Conservation (phyloP, 2,329 filamentous ascomycete species). For the Apiospora aurea region DNA sequence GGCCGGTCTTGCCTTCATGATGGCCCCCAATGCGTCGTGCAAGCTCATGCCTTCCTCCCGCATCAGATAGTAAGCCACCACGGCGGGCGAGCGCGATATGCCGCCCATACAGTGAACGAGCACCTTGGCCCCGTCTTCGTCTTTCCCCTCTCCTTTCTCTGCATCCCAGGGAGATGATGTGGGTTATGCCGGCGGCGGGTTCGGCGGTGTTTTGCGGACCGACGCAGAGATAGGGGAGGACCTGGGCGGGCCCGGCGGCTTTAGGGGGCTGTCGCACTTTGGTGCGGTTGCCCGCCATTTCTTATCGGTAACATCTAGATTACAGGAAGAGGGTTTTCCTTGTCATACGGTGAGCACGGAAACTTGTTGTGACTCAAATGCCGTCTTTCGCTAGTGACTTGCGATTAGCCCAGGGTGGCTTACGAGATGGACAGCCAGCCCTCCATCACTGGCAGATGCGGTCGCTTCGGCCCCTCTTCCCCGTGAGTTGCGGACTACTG, state of each 20-base stretch:
- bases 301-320: no score
- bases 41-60: conserved; percentile 20
- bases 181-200: conserved; percentile 14
- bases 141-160: not conserved
- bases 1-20: not conserved
- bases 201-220: conserved; percentile 23
- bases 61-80: conserved; percentile 23
- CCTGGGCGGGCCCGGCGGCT: not conserved
- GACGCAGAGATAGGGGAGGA: conserved; percentile 22
- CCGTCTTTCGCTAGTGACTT: not conserved
- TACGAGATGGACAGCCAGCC: not conserved
- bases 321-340: no score
- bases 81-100: conserved; percentile 5
- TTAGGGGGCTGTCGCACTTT: not conserved
- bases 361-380: not conserved
- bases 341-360: not conserved
- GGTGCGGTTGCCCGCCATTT: not conserved
- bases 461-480: not conserved
- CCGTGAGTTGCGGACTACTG: not conserved
- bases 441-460: not conserved
- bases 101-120: conserved; percentile 24
- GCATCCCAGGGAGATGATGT: conserved; percentile 24
- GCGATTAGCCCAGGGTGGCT: not conserved
- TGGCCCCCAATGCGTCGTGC: not conserved
- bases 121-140: not conserved